These are phyloP conservation scores for Termitomyces sp. DNA, from an alignment of 768 basidiomycete species.

Conservation along the genomic window DNA sequence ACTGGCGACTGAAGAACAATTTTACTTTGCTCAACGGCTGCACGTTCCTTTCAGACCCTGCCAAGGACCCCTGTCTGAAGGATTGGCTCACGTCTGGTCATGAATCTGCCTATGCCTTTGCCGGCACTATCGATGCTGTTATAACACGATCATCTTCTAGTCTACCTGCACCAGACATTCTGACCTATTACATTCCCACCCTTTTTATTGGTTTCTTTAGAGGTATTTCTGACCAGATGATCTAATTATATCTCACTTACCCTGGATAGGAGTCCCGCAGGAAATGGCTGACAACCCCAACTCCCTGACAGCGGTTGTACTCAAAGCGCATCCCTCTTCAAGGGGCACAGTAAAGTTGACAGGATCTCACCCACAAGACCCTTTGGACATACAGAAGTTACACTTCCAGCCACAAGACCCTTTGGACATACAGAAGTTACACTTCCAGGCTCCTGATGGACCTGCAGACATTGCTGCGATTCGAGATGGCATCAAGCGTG, in stretches of 20 bases:
- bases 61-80: conserved; percentile 21
- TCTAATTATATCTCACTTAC: not conserved
- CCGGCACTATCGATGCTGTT: conserved; percentile 16
- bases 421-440: conserved; percentile 24
- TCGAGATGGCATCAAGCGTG: conserved; percentile 19
- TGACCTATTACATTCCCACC: conserved; percentile 21
- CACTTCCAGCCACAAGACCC: conserved; percentile 25
- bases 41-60: conserved; percentile 19
- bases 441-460: conserved; percentile 21
- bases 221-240: not conserved
- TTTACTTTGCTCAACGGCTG: conserved; percentile 21
- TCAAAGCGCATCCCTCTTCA: conserved; percentile 23
- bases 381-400: conserved; percentile 23
- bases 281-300: conserved; percentile 18
- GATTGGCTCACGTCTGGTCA: conserved; percentile 18
- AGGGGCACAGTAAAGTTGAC: conserved; percentile 25
- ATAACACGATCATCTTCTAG: conserved; percentile 17
- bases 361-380: conserved; percentile 23
- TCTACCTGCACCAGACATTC: conserved; percentile 18
- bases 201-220: conserved; percentile 16
- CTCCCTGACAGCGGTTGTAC: conserved; percentile 19
- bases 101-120: conserved; percentile 21
- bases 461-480: conserved; percentile 20
- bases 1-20: conserved; percentile 23
- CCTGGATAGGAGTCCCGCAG: conserved; percentile 16